Base-by-base conservation (phyloP, 441 rosid genomes). In the Melastoma candidum region DNA sequence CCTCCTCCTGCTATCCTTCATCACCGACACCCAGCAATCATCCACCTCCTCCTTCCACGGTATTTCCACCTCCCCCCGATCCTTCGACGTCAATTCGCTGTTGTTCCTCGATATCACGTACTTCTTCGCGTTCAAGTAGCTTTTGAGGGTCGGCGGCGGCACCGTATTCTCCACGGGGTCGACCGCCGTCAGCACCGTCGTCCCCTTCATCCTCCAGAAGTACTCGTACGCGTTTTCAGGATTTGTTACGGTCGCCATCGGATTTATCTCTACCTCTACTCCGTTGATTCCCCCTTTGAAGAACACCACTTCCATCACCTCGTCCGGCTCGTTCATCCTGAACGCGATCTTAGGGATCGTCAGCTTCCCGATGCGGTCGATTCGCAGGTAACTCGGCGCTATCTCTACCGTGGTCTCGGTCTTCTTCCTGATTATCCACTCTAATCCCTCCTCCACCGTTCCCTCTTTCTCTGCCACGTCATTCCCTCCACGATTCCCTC, bases 241-340 rank as follows among this genome's bases (percentile, higher is more conserved):
- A 36, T n/a, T 36, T 10, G 12, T 5, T 4, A 25, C 0, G 22
- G 22, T 41, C 29, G 62, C 13, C 41, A 45, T 4, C 25, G 46
- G 25, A 13, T 11, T 4, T 25, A 14, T 39, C 24, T 36, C 41
- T 9, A 36, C 7, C 8, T 36, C 41, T 36, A 6, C 41, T 36
- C 8, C 41, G 41, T 36, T 36, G 41, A 36, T 36, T 36, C 8
- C 41, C 6, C 22, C 22, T 17, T 36, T 36, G 41, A 36, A 36
- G 41, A 36, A 36, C 41, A 36, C 56, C 6, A 2, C 51, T 17
- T 46, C 51, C 29, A 32, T 57, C 29, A 27, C 51, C 1, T 52
- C 13, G 56, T 39, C 47, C 24, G 57, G 57, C 57, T 52, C 52
- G 49, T 60, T 60, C 51, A 60, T 60, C 64, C 27, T 12, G 24